Evolutionary conservation across 2,329 filamentous ascomycete genomes (phyloP), one percentile per base, ranked within the genome.

Genomic region (Alternaria solani): DNA sequence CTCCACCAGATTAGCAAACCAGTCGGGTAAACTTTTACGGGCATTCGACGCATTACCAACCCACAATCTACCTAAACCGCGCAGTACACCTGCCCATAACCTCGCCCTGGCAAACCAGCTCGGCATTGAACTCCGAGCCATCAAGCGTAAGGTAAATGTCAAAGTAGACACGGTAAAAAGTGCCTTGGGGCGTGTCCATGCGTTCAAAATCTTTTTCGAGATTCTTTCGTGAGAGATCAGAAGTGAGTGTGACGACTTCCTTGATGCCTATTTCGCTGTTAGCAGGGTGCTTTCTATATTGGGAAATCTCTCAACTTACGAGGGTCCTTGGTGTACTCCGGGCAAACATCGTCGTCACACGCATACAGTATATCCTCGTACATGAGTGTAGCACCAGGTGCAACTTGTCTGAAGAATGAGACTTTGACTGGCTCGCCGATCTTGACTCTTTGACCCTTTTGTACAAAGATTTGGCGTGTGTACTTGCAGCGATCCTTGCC

Each of bases 401-500:
- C 95, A 55, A 99, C 95, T 79, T 98, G 95, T 79, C 95, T 87
- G 89, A 99, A 98, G 82, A 98, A 98, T 9, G 92, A 96, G 44
- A 98, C 95, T 85, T 98, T 98, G 82, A 98, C 94, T 1, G 95
- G 94, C 82, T 99, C 95, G 72, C 95, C 95, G 79, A 97, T 98
- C 89, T 98, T 98, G 81, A 99, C 94, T 79, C 96, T 91, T 80
- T 99, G 95, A 16, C 95, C 95, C 83, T 97, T 98, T 75, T 97
- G 95, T 66, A 99, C 94, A 72, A 98, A 99, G 57, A 99, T 98
- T 78, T 99, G 95, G 55, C 95, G 86, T 1, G 95, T 98, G 78
- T 98, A 98, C 82, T 98, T 98, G 90, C 95, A 99, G 62, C 95
- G 88, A 75, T 99, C 95, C 80, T 97, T 97, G 74, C 95, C 95